Evolutionary conservation across 2,329 filamentous ascomycete genomes (phyloP).

Genomic region (Sclerotinia minor): DNA sequence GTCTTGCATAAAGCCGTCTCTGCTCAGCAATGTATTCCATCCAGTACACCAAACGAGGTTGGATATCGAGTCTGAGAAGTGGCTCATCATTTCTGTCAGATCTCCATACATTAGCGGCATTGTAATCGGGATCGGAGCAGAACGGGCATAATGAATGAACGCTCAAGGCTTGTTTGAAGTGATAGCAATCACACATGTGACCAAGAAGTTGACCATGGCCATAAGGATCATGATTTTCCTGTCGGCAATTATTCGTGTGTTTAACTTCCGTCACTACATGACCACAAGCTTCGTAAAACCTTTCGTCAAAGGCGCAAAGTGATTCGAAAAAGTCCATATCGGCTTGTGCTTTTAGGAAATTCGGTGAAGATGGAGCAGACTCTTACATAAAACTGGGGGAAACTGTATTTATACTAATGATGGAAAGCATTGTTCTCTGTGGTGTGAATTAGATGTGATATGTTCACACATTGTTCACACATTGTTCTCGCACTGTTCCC

Average conservation of each 20-base stretch:
- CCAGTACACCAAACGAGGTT: background rate
- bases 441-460: background rate
- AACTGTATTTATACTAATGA: background rate
- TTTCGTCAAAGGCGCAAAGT: conserved; percentile 3
- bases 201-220: background rate
- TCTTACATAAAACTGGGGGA: no score
- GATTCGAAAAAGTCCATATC: background rate
- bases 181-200: background rate
- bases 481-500: background rate
- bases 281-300: background rate
- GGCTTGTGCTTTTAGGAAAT: no score
- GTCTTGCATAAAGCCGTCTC: background rate
- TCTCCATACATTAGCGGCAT: background rate
- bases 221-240: background rate
- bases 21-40: background rate
- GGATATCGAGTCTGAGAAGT: background rate
- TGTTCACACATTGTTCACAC: background rate
- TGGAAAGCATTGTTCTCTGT: background rate
- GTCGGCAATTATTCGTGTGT: background rate
- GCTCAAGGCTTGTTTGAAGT: background rate
- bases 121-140: background rate
- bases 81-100: background rate
- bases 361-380: no score
- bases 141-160: background rate
- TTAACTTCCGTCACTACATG: background rate